These are phyloP conservation scores for Microcyclospora tardicrescens DNA, from an alignment of 2,329 filamentous ascomycete species.

Conservation along the genomic window DNA sequence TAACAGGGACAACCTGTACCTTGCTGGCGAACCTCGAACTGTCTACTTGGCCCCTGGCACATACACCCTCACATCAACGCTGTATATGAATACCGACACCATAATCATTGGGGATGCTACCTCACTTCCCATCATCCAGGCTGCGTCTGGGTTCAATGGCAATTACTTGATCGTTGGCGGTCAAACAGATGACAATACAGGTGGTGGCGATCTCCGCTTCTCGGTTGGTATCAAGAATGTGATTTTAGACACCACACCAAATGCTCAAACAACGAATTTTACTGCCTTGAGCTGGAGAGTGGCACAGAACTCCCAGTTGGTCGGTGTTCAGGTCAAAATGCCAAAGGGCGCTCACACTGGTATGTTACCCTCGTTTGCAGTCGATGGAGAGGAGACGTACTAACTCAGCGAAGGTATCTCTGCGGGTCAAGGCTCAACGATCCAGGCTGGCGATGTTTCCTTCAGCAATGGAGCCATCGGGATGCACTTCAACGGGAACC, in stretches of 20 bases:
- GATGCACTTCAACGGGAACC: slow-evolving; percentile 4
- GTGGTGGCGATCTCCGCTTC: slow-evolving; percentile 5
- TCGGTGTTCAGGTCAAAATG: slow-evolving; percentile 21
- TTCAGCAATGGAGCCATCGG: slow-evolving; percentile 13
- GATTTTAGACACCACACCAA: slow-evolving; percentile 12
- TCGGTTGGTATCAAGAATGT: slow-evolving; percentile 9
- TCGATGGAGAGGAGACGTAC: no score
- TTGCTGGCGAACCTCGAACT: slow-evolving; percentile 41
- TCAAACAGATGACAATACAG: slow-evolving; percentile 2
- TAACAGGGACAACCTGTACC: slow-evolving; percentile 3
- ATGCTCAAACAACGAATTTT: slow-evolving; percentile 3
- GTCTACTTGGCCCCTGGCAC: slow-evolving; percentile 12
- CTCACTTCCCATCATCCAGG: slow-evolving; percentile 51
- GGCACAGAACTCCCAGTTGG: slow-evolving; percentile 13
- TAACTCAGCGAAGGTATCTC: no score
- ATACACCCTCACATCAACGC: slow-evolving; percentile 53
- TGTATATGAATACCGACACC: slow-evolving; percentile 79
- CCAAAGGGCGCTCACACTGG: slow-evolving; percentile 22
- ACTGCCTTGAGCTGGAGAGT: slow-evolving; percentile 13
- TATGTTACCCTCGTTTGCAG: not conserved
- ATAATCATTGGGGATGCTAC: slow-evolving; percentile 72
- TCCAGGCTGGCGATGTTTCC: slow-evolving; percentile 19
- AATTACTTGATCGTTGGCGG: slow-evolving; percentile 9
- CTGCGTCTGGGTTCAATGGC: slow-evolving; percentile 27
- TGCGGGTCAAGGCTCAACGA: slow-evolving; percentile 9